Evolutionary conservation across 139 green algal species (phyloP).

Genomic region (Astrephomene gubernaculifera): DNA sequence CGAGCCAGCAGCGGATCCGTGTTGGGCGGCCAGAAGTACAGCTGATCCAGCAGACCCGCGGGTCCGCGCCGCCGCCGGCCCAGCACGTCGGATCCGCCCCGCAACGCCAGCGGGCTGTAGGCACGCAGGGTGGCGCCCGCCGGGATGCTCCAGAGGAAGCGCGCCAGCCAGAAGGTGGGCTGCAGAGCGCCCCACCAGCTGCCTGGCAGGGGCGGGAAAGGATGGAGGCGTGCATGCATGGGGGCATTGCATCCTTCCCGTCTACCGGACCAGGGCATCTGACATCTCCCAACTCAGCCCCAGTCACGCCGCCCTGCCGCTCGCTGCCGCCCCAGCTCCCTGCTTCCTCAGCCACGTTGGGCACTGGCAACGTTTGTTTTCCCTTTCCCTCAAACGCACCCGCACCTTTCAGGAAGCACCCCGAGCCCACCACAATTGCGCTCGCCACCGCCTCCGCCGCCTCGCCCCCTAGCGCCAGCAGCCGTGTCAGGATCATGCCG

Average conservation of each 20-base stretch:
- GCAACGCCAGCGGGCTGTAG: slow-evolving; percentile 44
- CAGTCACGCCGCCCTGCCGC: no score
- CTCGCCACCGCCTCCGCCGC: slow-evolving; percentile 48
- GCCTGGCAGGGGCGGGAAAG: background rate
- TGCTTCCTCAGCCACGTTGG: no score
- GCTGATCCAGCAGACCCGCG: slow-evolving; percentile 38
- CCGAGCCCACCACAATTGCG: slow-evolving; percentile 39
- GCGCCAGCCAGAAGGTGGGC: slow-evolving; percentile 35
- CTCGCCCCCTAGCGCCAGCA: slow-evolving; percentile 52
- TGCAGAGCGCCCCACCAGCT: slow-evolving; percentile 50
- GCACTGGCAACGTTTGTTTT: background rate
- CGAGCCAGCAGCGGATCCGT: slow-evolving; percentile 50
- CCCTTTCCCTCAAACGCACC: background rate
- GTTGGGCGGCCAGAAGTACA: slow-evolving; percentile 68
- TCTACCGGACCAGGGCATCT: no score
- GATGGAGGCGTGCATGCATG: background rate
- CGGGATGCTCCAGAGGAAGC: slow-evolving; percentile 47
- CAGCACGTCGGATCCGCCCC: no score
- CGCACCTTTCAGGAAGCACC: slow-evolving; percentile 28
- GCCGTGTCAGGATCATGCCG: slow-evolving; percentile 64
- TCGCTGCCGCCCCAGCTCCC: no score
- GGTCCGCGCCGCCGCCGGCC: slow-evolving; percentile 12
- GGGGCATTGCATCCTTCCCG: background rate
- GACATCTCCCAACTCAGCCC: no score
- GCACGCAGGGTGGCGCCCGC: slow-evolving; percentile 35